Conservation (phyloP, 176 grass and related monocot genomes). For the Sorghum bicolor region DNA sequence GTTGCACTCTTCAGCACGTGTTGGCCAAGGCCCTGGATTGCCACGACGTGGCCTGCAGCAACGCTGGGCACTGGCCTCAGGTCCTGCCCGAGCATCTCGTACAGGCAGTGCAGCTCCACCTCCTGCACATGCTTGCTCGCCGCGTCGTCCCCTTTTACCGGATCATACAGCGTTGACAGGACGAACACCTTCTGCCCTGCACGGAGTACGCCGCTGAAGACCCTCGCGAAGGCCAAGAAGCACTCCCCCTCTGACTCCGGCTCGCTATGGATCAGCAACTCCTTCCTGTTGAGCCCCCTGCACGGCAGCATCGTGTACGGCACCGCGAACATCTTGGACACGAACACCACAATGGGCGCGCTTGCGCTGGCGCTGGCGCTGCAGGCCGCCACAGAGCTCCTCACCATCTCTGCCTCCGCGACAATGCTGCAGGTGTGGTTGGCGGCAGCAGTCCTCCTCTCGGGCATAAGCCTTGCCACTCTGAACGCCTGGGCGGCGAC, state of each 20-base stretch:
- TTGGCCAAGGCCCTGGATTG: conserved; percentile 73
- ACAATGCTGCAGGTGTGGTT: not conserved
- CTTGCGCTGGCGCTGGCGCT: too few species aligned
- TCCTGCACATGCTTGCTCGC: conserved; percentile 71
- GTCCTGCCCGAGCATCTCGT: conserved; percentile 79
- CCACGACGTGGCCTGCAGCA: conserved; percentile 67
- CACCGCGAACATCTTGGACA: conserved; percentile 91
- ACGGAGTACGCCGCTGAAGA: conserved; percentile 67
- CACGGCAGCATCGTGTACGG: conserved; percentile 45
- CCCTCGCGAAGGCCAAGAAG: conserved; percentile 84
- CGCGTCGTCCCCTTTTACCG: conserved; percentile 46
- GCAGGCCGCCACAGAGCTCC: conserved; percentile 47
- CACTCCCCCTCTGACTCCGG: conserved; percentile 48
- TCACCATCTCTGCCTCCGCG: conserved; percentile 38
- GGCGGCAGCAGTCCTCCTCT: too few species aligned
- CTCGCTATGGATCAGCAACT: not conserved
- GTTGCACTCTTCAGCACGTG: conserved; percentile 86
- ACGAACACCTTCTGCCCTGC: conserved; percentile 79
- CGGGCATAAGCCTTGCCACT: conserved; percentile 51
- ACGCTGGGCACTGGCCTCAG: conserved; percentile 50
- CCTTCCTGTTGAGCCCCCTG: too few species aligned
- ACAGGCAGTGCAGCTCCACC: conserved; percentile 65
- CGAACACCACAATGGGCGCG: conserved; percentile 45
- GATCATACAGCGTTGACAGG: conserved; percentile 75
- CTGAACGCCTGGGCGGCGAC: conserved; percentile 50